phyloP scores from a whole-genome alignment of 208 protist genomes.

The Trypanosoma grayi region DNA sequence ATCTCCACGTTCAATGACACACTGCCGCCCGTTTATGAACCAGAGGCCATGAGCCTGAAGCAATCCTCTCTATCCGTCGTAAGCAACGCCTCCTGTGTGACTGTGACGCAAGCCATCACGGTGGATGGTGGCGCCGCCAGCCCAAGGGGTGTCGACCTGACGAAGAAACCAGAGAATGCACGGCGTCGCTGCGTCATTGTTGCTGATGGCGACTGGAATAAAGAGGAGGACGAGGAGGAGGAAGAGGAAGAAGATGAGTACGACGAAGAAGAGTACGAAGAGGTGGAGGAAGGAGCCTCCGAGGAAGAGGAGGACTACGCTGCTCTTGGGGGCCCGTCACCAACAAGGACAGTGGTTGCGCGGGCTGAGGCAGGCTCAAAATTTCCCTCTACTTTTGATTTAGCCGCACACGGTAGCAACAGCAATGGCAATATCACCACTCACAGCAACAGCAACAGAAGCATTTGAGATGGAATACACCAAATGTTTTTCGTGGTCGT shows the following conservation, averaged over 20 bases:
- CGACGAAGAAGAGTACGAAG: constrained; percentile 19
- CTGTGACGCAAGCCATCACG: constrained; percentile 42
- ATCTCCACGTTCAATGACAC: too few relatives aligned
- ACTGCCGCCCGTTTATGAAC: too few relatives aligned
- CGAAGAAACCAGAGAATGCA: neutral
- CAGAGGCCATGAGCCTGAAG: neutral
- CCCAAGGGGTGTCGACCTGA: neutral
- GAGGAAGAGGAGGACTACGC: neutral
- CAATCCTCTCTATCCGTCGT: neutral
- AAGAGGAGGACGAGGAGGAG: constrained; percentile 32
- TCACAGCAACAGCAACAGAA: neutral
- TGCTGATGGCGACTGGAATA: constrained; percentile 30
- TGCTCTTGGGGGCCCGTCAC: neutral
- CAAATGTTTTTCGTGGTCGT: neutral
- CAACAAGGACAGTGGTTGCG: constrained; percentile 4
- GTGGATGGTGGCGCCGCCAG: constrained; percentile 4
- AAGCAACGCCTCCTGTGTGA: constrained; percentile 26
- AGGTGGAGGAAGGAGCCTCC: neutral
- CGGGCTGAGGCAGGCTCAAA: neutral
- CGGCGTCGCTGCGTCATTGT: neutral
- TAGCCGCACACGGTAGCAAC: neutral
- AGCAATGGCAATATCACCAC: neutral
- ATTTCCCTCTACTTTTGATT: neutral
- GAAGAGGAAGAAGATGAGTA: constrained; percentile 29
- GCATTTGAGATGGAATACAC: neutral